A percentile compares a stretch with the other conserved stretches of the same genome.
Conservation (phyloP, 805 yeast genomes). For the Candida tammaniensis region DNA sequence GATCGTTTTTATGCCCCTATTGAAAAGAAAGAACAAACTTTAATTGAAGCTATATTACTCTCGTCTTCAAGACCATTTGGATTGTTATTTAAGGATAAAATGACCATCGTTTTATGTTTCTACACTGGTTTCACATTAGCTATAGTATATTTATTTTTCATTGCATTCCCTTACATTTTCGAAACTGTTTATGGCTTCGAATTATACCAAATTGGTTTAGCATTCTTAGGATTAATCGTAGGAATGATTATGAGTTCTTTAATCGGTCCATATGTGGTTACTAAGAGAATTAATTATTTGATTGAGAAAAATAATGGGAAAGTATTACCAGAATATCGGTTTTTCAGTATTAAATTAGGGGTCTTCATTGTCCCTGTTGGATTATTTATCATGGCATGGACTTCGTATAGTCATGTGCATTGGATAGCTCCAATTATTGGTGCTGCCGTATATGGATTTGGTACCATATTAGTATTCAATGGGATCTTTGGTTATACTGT, state of each 20-base stretch:
- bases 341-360: constrained; percentile 67
- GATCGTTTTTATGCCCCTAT: constrained; percentile 37
- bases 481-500: constrained; percentile 55
- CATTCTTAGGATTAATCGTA: constrained; percentile 32
- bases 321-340: constrained; percentile 72
- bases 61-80: constrained; percentile 23
- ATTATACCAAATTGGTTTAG: constrained; percentile 23
- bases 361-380: constrained; percentile 72
- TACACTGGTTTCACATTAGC: constrained; percentile 47
- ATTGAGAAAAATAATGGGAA: constrained; percentile 38
- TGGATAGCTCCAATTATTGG: constrained; percentile 60
- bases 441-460: constrained; percentile 35
- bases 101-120: constrained; percentile 28
- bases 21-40: constrained; percentile 23
- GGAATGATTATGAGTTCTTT: constrained; percentile 35
- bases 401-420: constrained; percentile 63
- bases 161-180: constrained; percentile 39
- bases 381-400: constrained; percentile 79
- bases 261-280: constrained; percentile 24
- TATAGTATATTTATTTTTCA: constrained; percentile 39
- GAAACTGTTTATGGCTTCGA: constrained; percentile 35
- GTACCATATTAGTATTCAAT: constrained; percentile 52
- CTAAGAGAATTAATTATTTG: constrained; percentile 25
- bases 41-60: constrained; percentile 17
- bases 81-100: constrained; percentile 23